Conservation (phyloP, 768 basidiomycete species). For the Psilocybe subaeruginosa region DNA sequence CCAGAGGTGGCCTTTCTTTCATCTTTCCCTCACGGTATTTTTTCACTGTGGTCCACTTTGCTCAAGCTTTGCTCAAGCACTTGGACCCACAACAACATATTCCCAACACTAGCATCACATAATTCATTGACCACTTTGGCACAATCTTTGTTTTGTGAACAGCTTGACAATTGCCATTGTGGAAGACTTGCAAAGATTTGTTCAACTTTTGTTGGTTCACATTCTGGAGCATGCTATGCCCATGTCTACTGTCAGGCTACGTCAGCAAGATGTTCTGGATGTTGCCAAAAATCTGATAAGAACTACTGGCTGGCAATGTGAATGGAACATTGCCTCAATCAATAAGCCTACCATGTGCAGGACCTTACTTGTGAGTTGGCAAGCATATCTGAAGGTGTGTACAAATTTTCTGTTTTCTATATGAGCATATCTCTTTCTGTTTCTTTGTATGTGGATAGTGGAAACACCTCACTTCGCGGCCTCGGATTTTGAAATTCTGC, state of each 20-base stretch:
- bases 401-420: slow-evolving; percentile 6
- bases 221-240: slow-evolving; percentile 22
- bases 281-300: slow-evolving; percentile 28
- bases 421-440: background rate
- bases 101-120: too few relatives aligned
- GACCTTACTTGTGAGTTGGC: slow-evolving; percentile 28
- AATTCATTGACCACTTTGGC: background rate
- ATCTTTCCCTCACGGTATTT: slow-evolving; percentile 4
- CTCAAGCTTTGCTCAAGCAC: background rate
- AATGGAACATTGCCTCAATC: slow-evolving; percentile 24
- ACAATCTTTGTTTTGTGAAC: slow-evolving; percentile 9
- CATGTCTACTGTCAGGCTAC: slow-evolving; percentile 18
- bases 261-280: slow-evolving; percentile 22
- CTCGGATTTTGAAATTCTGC: background rate
- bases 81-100: background rate
- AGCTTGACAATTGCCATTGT: too few relatives aligned
- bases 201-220: slow-evolving; percentile 1
- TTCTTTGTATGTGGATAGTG: background rate
- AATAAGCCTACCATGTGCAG: slow-evolving; percentile 22
- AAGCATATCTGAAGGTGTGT: slow-evolving; percentile 30
- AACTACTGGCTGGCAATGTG: slow-evolving; percentile 26
- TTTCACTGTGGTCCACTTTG: background rate
- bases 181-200: background rate
- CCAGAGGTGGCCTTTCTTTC: slow-evolving; percentile 11
- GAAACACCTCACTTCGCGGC: background rate